Base-by-base conservation (phyloP, 768 basidiomycete species). In the Collybia sp. region DNA sequence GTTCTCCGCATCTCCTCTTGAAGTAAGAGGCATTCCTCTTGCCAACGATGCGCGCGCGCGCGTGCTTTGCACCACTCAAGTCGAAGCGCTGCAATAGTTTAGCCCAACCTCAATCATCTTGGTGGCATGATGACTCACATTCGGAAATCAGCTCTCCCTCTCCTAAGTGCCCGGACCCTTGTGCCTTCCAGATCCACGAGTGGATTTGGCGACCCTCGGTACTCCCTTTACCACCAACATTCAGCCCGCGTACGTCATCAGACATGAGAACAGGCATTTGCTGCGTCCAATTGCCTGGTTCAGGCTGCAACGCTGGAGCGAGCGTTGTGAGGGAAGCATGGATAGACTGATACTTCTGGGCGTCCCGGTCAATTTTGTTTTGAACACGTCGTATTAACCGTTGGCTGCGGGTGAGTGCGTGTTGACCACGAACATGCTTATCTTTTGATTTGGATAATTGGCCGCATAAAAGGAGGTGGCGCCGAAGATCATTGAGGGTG, bases 1-100 rank as follows among this genome's bases (percentile, higher is more conserved):
- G 55, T 46, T 1, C 59, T 52, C 1, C 53, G 35, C 60, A 63
- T 63, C 50, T 64, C 63, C 42, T 58, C 57, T 35, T 54, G 44
- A n/a, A 60, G 40, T 2, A 60, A 50, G 17, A 50, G 44, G 6
- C 55, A 43, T 42, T 62, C 60, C 30, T 62, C 59, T 1, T 17
- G 12, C 59, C 58, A 62, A 5, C 56, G 45, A 39, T 45, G 19
- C 5, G 47, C 42, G 9, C 57, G 44, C 2, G 58, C 57, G 4
- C 49, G 51, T 1, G 55, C 16, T 43, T 53, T 56, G 15, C 53
- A 52, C 57, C 58, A 62, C 19, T 60, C 57, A 25, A 62, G 50
- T 9, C 53, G 40, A 12, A 55, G 18, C 0, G 51, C 53, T 52
- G 25, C 25, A 32, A 32, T 33, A 18, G 2, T 48, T 17, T 18